Base-by-base conservation (phyloP, 768 basidiomycete genomes). In the Pluteus cervinus region DNA sequence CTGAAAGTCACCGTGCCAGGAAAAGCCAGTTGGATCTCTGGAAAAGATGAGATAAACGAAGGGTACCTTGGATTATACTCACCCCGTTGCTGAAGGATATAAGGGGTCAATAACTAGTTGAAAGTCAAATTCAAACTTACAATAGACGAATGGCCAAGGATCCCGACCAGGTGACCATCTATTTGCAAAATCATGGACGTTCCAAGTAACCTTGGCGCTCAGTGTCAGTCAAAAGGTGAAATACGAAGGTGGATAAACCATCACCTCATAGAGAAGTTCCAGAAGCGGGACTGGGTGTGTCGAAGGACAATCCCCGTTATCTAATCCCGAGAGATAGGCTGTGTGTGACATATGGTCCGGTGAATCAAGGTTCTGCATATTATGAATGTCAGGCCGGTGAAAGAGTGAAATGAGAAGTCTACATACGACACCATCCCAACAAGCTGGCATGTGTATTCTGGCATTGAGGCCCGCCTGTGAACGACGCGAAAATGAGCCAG, bases 11-110 rank as follows among this genome's bases (percentile, higher is more conserved):
- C 56, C 67, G 43, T 68, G 67, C 53, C 65, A 63, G 7, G 68
- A 70, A 49, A 63, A 71, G 11, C 73, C 73, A 11, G 72, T 75
- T 0, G 72, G 62, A 42, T 78, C 75, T 6, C 74, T 75, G 41
- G 44, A 26, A 7, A 17, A 8, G 21, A 7, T 37, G 9, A 29
- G 15, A 20, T 2, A 26, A 16, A n/a, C 33, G 11, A 18, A 28
- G 20, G 7, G 16, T 18, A 34, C n/a, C n/a, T n/a, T n/a, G n/a
- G n/a, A n/a, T n/a, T n/a, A n/a, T 21, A 25, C 54, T n/a, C 44
- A 67, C 65, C 65, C 66, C 22, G 60, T 62, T 4, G 73, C 66
- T 54, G 11, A n/a, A n/a, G n/a, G n/a, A n/a, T n/a, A n/a, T n/a
- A n/a, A n/a, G n/a, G n/a, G n/a, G n/a, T n/a, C 14, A 29, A 15